These are phyloP conservation scores for Ogataea kodamae DNA, from an alignment of 805 yeast species.

Conservation along the genomic window DNA sequence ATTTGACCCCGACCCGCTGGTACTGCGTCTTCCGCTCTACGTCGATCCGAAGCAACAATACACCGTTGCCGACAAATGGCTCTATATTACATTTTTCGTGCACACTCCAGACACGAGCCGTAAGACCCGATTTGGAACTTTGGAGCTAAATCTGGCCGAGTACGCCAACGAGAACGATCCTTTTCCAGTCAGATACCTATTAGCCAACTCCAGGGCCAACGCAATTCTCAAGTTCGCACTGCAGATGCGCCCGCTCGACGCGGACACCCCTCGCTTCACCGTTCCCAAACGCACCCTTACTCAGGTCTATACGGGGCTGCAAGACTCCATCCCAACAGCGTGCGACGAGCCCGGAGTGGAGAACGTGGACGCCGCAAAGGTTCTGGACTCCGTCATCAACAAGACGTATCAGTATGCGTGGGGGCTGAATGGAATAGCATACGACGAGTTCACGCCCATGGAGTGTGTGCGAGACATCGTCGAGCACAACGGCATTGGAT, in stretches of 20 bases:
- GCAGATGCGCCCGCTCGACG: constrained; percentile 18
- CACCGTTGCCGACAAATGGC: constrained; percentile 42
- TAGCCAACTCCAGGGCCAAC: constrained; percentile 78
- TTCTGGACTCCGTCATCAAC: constrained; percentile 25
- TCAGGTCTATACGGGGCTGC: constrained; percentile 26
- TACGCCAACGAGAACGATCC: constrained; percentile 55
- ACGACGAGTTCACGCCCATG: constrained; percentile 55
- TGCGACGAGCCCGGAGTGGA: background rate
- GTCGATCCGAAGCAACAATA: constrained; percentile 34
- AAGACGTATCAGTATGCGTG: constrained; percentile 32
- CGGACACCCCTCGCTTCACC: constrained; percentile 15
- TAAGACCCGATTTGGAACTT: constrained; percentile 56
- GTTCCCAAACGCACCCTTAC: constrained; percentile 20
- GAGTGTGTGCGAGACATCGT: constrained; percentile 75
- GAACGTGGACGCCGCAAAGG: constrained; percentile 4
- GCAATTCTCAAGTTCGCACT: constrained; percentile 66
- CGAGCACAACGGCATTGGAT: constrained; percentile 61
- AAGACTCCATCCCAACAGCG: constrained; percentile 20
- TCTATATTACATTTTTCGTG: constrained; percentile 37
- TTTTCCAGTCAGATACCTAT: constrained; percentile 57
- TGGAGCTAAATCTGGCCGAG: constrained; percentile 69
- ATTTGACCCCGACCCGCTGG: constrained; percentile 37
- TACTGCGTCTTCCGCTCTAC: constrained; percentile 36
- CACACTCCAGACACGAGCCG: constrained; percentile 31
- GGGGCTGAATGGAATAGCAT: constrained; percentile 25